Conservation (phyloP, 768 basidiomycete genomes). For the Hirschioporus abietinus region DNA sequence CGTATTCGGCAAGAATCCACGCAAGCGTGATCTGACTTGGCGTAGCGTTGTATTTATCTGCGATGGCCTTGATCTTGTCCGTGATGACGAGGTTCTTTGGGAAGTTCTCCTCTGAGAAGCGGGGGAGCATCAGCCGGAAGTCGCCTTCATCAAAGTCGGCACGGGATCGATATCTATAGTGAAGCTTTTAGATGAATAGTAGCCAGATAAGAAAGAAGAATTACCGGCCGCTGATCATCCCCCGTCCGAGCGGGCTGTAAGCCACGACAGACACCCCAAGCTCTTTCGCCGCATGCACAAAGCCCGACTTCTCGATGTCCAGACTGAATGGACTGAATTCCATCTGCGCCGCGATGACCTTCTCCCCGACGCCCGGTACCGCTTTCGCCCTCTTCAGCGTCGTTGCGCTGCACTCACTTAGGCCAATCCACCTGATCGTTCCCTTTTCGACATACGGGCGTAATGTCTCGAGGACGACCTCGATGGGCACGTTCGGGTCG, state of each 20-base stretch:
- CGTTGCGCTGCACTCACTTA: conserved; percentile 3
- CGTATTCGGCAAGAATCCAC: conserved; percentile 23
- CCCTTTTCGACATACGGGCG: conserved; percentile 12
- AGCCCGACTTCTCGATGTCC: conserved; percentile 19
- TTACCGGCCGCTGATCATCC: conserved; percentile 29
- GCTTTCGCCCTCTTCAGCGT: conserved; percentile 12
- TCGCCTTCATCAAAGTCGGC: conserved; percentile 18
- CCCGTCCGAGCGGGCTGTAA: conserved; percentile 31
- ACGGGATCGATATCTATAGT: conserved; percentile 9
- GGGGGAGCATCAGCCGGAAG: conserved; percentile 8
- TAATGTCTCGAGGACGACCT: conserved; percentile 4
- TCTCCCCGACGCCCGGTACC: conserved; percentile 22
- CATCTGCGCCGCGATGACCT: conserved; percentile 26
- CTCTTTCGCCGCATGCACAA: conserved; percentile 24
- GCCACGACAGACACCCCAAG: conserved; percentile 27
- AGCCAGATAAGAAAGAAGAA: background rate
- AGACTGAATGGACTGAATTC: conserved; percentile 26
- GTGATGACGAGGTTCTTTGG: conserved; percentile 14
- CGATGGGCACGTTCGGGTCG: conserved; percentile 12
- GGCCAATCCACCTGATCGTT: conserved; percentile 5
- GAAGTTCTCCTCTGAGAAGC: conserved; percentile 14
- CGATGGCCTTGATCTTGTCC: conserved; percentile 18
- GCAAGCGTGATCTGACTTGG: conserved; percentile 26
- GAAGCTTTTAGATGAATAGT: background rate
- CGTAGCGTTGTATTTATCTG: conserved; percentile 12